Conservation (phyloP, 305 asterid species). For the Vinca major region DNA sequence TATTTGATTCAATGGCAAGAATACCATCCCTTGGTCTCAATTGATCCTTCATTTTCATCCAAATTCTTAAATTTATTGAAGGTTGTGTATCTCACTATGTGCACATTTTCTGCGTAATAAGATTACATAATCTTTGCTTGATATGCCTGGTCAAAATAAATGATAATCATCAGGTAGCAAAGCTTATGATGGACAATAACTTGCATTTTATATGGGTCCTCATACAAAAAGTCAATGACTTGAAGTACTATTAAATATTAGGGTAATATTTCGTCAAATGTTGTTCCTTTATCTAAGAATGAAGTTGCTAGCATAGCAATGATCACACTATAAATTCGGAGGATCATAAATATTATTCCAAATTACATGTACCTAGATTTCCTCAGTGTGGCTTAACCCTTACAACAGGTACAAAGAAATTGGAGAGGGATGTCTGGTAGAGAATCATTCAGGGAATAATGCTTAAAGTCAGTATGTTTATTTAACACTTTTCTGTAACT, state of each 20-base stretch:
- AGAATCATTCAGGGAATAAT: neutral
- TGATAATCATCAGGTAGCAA: neutral
- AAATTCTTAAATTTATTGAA: neutral
- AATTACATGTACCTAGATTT: neutral
- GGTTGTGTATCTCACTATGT: neutral
- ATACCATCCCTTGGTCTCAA: neutral
- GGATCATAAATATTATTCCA: neutral
- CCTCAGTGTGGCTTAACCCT: neutral
- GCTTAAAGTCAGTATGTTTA: neutral
- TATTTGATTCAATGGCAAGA: neutral
- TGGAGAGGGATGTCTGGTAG: neutral
- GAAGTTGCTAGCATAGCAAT: neutral
- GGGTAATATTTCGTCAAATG: neutral
- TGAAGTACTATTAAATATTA: neutral
- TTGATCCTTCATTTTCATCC: neutral
- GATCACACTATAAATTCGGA: neutral
- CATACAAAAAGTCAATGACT: neutral
- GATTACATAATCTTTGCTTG: neutral
- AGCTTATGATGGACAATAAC: neutral
- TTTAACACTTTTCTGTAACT: neutral
- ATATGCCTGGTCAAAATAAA: neutral
- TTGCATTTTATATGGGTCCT: neutral
- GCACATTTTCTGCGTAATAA: neutral
- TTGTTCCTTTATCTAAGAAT: neutral
- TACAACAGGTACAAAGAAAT: neutral